Evolutionary conservation across 495 filamentous ascomycete genomes (phyloP).

Genomic region (Aspergillus kassunensis): DNA sequence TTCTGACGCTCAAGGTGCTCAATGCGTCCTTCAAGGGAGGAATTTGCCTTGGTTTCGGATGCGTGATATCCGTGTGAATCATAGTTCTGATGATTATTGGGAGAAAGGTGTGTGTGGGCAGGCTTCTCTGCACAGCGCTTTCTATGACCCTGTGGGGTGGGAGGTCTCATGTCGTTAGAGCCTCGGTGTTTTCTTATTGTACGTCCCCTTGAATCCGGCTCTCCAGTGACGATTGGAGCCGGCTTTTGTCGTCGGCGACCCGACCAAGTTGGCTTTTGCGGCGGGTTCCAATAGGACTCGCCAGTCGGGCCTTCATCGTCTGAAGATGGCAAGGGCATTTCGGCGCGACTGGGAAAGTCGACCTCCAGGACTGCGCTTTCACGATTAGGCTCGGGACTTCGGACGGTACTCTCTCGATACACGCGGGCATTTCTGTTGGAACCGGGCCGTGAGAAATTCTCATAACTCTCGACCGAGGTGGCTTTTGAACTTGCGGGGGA

Average conservation of each 20-base stretch:
- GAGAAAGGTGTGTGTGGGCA: slow-evolving; percentile 23
- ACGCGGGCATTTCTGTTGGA: slow-evolving; percentile 18
- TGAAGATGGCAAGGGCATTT: slow-evolving; percentile 40
- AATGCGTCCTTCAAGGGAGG: slow-evolving; percentile 35
- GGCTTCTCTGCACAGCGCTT: slow-evolving; percentile 18
- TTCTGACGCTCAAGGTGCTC: slow-evolving; percentile 43
- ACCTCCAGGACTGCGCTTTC: slow-evolving; percentile 23
- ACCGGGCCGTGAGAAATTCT: slow-evolving; percentile 5
- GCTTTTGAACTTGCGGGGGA: slow-evolving; percentile 7
- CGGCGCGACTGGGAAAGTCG: slow-evolving; percentile 16
- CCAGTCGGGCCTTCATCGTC: slow-evolving; percentile 39
- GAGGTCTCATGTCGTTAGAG: slow-evolving; percentile 9
- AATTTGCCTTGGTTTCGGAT: slow-evolving; percentile 11
- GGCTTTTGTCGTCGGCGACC: slow-evolving; percentile 12
- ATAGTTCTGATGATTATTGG: slow-evolving; percentile 21
- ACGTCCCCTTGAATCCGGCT: slow-evolving; percentile 4
- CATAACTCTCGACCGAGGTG: slow-evolving; percentile 6
- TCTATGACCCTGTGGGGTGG: slow-evolving; percentile 27
- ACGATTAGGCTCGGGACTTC: slow-evolving; percentile 22
- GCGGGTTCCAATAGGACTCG: slow-evolving; percentile 8
- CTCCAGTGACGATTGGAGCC: slow-evolving; percentile 10
- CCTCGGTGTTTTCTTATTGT: slow-evolving; percentile 6
- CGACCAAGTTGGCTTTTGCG: not conserved
- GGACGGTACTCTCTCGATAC: slow-evolving; percentile 28
- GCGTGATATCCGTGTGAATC: slow-evolving; percentile 22